Evolutionary conservation across 352 stramenopile species (phyloP).

Genomic region (Globisporangium carolinianum): DNA sequence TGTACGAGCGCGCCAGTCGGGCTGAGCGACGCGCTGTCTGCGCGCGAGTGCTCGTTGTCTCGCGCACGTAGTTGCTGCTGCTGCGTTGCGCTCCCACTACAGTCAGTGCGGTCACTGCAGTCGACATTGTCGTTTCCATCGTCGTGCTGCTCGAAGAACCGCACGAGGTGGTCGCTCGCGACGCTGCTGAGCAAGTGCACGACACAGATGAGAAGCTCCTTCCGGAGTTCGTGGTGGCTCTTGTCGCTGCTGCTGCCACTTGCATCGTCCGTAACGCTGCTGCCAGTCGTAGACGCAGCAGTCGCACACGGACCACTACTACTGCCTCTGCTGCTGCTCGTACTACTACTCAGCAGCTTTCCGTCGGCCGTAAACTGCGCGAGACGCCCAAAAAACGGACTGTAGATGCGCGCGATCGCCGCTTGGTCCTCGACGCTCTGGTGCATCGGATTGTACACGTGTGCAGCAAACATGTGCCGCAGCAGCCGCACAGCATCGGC

Average conservation of each 20-base stretch:
- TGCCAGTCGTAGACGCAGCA: background rate
- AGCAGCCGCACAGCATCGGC: slow-evolving; percentile 43
- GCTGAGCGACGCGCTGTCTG: slow-evolving; percentile 15
- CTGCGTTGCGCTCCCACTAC: background rate
- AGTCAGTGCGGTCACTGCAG: background rate
- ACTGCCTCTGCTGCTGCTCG: background rate
- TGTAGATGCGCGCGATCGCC: slow-evolving; percentile 53
- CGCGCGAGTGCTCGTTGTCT: too few species aligned
- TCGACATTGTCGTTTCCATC: background rate
- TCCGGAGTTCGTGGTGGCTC: slow-evolving; percentile 28
- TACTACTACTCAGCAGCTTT: slow-evolving; percentile 27
- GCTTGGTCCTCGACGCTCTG: slow-evolving; percentile 42
- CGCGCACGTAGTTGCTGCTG: too few species aligned
- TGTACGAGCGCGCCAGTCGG: slow-evolving; percentile 38
- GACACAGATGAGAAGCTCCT: slow-evolving; percentile 59
- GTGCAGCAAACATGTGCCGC: slow-evolving; percentile 51
- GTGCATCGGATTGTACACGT: slow-evolving; percentile 46
- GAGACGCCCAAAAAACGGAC: slow-evolving; percentile 36
- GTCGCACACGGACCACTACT: background rate
- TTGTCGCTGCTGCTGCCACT: slow-evolving; percentile 1
- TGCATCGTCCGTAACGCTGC: background rate
- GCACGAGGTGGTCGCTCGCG: slow-evolving; percentile 27
- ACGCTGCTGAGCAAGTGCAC: slow-evolving; percentile 57
- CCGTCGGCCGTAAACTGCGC: slow-evolving; percentile 40
- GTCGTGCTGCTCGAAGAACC: slow-evolving; percentile 33